phyloP scores from a whole-genome alignment of 179 eudicot species.

The Nepenthes alata region DNA sequence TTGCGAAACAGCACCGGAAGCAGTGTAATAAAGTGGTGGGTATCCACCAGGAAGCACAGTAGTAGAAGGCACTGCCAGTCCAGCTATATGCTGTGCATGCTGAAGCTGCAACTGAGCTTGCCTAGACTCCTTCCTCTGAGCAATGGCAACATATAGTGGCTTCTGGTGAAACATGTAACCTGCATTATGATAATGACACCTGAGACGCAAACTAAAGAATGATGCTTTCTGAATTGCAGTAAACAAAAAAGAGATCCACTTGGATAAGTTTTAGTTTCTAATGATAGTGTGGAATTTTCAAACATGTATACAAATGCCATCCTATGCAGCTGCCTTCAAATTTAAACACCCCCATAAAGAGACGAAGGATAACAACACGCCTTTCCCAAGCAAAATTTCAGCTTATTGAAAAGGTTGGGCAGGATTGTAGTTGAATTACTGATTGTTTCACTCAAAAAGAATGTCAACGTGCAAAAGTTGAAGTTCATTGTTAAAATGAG shows the following conservation, averaged over 20 bases:
- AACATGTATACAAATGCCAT: too few relatives aligned
- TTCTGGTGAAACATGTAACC: slow-evolving; percentile 51
- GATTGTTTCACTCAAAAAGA: too few relatives aligned
- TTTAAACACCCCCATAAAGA: background rate
- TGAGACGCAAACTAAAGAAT: background rate
- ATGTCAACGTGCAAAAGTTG: too few relatives aligned
- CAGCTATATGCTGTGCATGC: slow-evolving; percentile 39
- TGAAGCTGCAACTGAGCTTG: slow-evolving; percentile 48
- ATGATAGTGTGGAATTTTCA: too few relatives aligned
- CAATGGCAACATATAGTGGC: slow-evolving; percentile 68
- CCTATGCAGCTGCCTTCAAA: too few relatives aligned
- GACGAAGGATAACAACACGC: background rate
- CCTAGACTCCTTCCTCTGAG: slow-evolving; percentile 69
- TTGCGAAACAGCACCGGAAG: slow-evolving; percentile 34
- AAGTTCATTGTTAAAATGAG: too few relatives aligned
- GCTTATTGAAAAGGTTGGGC: background rate
- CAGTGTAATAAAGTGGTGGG: slow-evolving; percentile 42
- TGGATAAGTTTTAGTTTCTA: too few relatives aligned
- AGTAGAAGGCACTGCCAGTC: slow-evolving; percentile 32
- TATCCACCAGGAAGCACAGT: slow-evolving; percentile 34
- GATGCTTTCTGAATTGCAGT: background rate
- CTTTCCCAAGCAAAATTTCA: background rate
- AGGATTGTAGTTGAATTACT: too few relatives aligned
- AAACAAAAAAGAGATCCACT: too few relatives aligned
- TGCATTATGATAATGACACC: slow-evolving; percentile 10